Base-by-base conservation (phyloP, 2,329 filamentous ascomycete genomes). In the Alternaria atra region DNA sequence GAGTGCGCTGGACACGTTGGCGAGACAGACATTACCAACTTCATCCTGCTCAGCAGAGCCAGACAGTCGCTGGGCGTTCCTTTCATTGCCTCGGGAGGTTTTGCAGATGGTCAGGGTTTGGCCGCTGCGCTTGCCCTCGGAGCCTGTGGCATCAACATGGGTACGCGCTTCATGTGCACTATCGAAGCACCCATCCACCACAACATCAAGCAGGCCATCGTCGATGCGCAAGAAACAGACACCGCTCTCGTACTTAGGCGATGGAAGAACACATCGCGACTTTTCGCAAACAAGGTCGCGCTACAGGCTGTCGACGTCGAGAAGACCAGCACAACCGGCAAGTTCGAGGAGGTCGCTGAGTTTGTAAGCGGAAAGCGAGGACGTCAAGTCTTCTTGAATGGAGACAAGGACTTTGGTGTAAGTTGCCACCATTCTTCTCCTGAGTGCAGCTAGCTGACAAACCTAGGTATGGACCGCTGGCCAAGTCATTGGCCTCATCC, bases 71-170 rank as follows among this genome's bases (percentile, higher is more conserved):
- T 99, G 17, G 46, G 46, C 37, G 86, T 96, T 9, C 95, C 95
- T 0, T 99, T 98, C 79, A 97, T 99, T 76, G 95, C 95, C 1
- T 96, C 91, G 2, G 95, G 95, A 58, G 95, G 95, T 2, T 98
- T 99, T 76, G 94, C 93, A 12, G 95, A 99, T 77, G 95, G 95
- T 0, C 88, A 97, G 73, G 95, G 95, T 4, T 86, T 99, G 20
- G 95, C 95, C 1, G 95, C 94, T 2, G 95, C 95, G 7, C 84
- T 99, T 70, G 90, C 90, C 40, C 86, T 99, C 12, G 95, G 95
- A 35, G 95, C 95, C 0, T 92, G 92, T 78, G 95, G 95, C 65
- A 90, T 98, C 82, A 99, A 99, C 82, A 99, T 99, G 95, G 95
- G 95, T 59, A 99, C 95, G 9, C 86, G 95, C 42, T 99, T 98